These are phyloP conservation scores for Hymenochaete sp. DNA, from an alignment of 1,284 basidiomycete species.

Conservation along the genomic window DNA sequence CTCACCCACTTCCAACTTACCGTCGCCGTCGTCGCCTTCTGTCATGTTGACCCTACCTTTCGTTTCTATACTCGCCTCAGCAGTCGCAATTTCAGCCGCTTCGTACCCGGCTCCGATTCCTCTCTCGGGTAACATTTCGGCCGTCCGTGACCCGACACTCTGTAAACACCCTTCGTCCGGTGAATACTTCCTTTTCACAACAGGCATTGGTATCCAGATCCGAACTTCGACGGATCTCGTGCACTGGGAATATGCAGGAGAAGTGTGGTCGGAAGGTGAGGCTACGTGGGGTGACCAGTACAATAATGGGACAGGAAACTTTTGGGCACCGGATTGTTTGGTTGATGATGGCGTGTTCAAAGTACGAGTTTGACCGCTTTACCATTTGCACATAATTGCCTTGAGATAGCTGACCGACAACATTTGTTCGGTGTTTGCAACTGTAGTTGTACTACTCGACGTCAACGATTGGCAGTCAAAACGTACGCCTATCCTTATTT, in stretches of 20 bases:
- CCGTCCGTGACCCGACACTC: constrained; percentile 41
- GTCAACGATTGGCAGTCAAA: constrained; percentile 22
- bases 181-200: constrained; percentile 44
- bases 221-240: constrained; percentile 42
- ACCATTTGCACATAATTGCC: neutral
- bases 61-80: no score
- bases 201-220: constrained; percentile 41
- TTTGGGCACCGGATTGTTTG: constrained; percentile 49
- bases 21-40: no score
- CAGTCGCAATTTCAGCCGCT: no score
- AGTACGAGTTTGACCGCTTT: constrained; percentile 28
- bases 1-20: no score
- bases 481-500: constrained; percentile 4
- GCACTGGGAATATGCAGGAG: constrained; percentile 39
- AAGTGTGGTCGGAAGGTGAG: constrained; percentile 43
- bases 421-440: neutral
- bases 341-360: constrained; percentile 37
- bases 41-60: no score
- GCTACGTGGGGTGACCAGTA: constrained; percentile 41
- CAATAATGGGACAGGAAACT: constrained; percentile 38
- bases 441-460: constrained; percentile 26
- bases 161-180: constrained; percentile 40
- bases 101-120: no score
- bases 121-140: constrained; percentile 19
- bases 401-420: neutral